Conservation (phyloP, 176 grass and related monocot genomes). For the Triticum urartu region DNA sequence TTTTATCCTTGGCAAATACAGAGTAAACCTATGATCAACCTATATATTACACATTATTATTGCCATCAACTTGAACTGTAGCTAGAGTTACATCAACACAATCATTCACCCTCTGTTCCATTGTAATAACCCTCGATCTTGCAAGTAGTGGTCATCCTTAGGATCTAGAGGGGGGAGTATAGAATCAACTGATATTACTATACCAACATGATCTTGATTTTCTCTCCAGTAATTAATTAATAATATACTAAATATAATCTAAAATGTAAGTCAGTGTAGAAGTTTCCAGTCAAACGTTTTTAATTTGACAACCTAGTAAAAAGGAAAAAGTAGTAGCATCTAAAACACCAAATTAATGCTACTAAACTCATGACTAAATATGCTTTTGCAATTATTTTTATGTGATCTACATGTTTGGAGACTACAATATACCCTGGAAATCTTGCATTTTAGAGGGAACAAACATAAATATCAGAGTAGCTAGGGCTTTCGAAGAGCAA, state of each 20-base stretch:
- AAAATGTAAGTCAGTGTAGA: no score
- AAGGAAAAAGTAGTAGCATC: no score
- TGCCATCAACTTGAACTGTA: not conserved
- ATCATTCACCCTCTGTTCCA: not conserved
- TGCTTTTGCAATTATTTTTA: no score
- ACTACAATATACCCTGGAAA: not conserved
- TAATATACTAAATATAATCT: no score
- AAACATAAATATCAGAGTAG: not conserved
- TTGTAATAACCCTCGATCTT: not conserved
- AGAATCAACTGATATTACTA: not conserved
- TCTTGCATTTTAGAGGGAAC: no score
- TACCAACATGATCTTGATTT: not conserved
- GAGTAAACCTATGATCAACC: not conserved
- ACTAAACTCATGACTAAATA: no score
- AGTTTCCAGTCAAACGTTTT: no score
- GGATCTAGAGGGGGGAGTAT: not conserved
- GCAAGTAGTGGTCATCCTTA: not conserved
- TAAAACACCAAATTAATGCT: no score
- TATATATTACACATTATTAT: not conserved
- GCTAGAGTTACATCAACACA: not conserved
- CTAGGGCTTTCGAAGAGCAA: not conserved
- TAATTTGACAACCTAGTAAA: no score
- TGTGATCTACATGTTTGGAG: not conserved
- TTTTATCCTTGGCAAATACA: not conserved
- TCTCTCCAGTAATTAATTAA: no score